These are phyloP conservation scores for Oryza nivara DNA, from an alignment of 176 grass and related monocot species.

Conservation along the genomic window DNA sequence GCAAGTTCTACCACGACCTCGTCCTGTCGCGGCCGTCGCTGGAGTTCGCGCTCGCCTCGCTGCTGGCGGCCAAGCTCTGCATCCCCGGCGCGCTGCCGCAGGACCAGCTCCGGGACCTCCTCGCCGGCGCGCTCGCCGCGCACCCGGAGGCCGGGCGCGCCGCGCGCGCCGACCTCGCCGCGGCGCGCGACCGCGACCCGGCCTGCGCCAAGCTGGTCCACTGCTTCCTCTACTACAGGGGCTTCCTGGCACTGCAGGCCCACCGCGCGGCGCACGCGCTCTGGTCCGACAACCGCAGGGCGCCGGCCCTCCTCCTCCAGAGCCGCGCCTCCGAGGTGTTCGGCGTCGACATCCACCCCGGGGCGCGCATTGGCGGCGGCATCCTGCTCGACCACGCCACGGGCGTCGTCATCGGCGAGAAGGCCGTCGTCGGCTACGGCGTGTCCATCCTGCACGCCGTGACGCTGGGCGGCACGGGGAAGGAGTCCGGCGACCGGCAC, in stretches of 20 bases:
- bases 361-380: constrained; percentile 79
- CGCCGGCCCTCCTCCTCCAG: constrained; percentile 75
- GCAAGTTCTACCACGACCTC: constrained; percentile 61
- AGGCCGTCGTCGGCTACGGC: constrained; percentile 69
- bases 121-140: constrained; percentile 37
- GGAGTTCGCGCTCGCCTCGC: constrained; percentile 71
- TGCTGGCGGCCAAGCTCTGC: constrained; percentile 73
- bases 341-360: constrained; percentile 95
- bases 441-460: constrained; percentile 84
- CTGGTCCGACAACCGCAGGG: constrained; percentile 57
- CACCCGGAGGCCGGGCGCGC: constrained; percentile 47
- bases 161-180: constrained; percentile 69
- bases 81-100: constrained; percentile 54
- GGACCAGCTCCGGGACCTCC: constrained; percentile 54
- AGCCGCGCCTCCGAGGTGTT: constrained; percentile 91
- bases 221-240: constrained; percentile 98
- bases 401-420: constrained; percentile 87
- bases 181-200: constrained; percentile 71
- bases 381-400: constrained; percentile 95
- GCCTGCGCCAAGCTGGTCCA: constrained; percentile 91
- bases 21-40: constrained; percentile 62
- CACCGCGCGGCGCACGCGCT: constrained; percentile 83
- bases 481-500: constrained; percentile 79
- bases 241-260: constrained; percentile 85
- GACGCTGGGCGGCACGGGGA: constrained; percentile 79